Evolutionary conservation across 495 filamentous ascomycete species (phyloP), one percentile per base, ranked within the genome.

Genomic region (Trichoderma virens): DNA sequence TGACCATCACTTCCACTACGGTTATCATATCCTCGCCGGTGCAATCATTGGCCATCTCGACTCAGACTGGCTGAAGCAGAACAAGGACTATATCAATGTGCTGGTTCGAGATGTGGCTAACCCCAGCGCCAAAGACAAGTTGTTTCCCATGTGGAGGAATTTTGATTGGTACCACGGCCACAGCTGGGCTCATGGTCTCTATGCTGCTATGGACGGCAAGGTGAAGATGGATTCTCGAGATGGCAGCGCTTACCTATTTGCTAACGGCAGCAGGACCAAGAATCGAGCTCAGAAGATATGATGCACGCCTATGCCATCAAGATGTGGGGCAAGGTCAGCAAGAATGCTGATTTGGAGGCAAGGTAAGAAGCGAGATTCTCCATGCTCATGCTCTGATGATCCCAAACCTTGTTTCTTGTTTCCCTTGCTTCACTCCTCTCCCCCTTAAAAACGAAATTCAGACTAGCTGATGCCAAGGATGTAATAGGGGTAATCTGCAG

Each of bases 131-230:
- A 67, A 78, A 30, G 94, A 97, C 71, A 78, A 79, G 18, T 85
- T 84, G 68, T 98, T 97, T 78, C 92, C 95, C 0, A 87, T 92
- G 69, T 92, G 82, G n/a, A 85, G 94, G 23, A 80, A 76, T 54
- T 97, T 98, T 68, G 94, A 98, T 75, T 97, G 92, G 90, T 97
- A 84, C 76, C 86, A 95, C 71, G 94, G 94, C 6, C 94, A 98
- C 80, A 93, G 89, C 11, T 98, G 93, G 90, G 95, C 94, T 2
- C 90, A 96, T 68, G 94, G 94, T 7, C 82, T 98, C n/a, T 96
- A 90, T 73, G 90, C 92, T 67, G 87, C 88, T n/a, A 83, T 78
- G 41, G 95, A 98, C 70, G 90, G 92, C 67, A 61, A 61, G 51
- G 51, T 56, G 30, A 14, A 27, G 30, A 14, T 16, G n/a, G n/a